Evolutionary conservation across 2,329 filamentous ascomycete genomes (phyloP), one percentile per base, ranked within the genome.

Genomic region (Xylariaceae sp.): DNA sequence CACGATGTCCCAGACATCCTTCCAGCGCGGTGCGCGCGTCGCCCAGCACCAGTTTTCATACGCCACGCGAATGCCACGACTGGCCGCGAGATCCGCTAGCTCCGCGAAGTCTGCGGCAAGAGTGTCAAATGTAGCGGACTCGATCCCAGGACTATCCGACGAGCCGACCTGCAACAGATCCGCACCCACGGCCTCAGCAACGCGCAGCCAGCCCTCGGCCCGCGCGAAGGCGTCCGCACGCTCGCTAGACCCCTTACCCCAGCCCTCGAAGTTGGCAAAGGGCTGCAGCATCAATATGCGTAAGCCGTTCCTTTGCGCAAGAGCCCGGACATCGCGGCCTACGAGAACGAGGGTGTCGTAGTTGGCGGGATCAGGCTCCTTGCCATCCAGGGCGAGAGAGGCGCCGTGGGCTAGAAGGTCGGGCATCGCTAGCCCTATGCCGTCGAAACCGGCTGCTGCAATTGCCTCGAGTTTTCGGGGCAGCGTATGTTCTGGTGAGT

Each of bases 31-130:
- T 0, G 85, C 83, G 39, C 81, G 77, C 0, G 85, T 87, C 0
- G 82, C 82, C 86, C 86, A 91, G 65, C 85, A 88, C 85, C 85
- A 90, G 59, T 90, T 89, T 66, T 91, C 86, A 55, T 90, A 91
- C 0, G 85, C 85, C 16, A 91, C 67, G 6, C 77, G 73, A 60
- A 81, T 78, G 0, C 73, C 72, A 37, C 78, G 73, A 19, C 71
- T 61, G 0, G 75, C 75, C 1, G 86, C 71, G 41, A 85, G 66
- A 44, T 86, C 81, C 2, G 79, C 81, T 6, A 91, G 68, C 45
- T 82, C 73, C 1, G 73, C 72, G 0, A 91, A 71, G 54, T 90
- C 85, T 0, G 64, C 58, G 0, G 84, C 77, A 17, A 86, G 71
- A 7, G 72, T 67, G 1, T 69, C 67, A 5, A 72, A 65, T 5